Evolutionary conservation across 139 green algal genomes (phyloP).

Genomic region (Tetradesmus obliquus): DNA sequence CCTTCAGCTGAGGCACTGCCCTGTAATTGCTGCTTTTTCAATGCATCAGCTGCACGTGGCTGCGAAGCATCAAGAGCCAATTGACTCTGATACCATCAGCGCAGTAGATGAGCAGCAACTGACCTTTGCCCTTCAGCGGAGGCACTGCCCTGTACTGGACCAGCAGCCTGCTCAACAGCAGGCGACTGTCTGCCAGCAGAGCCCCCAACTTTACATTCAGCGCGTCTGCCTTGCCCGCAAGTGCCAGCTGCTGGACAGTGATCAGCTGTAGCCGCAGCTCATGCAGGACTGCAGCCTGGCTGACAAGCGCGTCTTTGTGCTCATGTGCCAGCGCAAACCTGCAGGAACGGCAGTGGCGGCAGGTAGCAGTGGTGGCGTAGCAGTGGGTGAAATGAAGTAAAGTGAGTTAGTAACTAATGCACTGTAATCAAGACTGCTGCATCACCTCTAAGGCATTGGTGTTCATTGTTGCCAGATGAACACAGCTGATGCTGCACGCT

Average conservation of each 20-base stretch:
- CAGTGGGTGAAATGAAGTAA: no score
- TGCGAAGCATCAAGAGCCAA: no score
- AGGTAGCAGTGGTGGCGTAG: background rate
- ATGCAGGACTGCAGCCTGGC: background rate
- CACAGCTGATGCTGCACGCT: no score
- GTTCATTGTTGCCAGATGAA: no score
- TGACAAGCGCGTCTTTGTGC: background rate
- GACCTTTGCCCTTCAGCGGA: background rate
- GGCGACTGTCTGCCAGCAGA: background rate
- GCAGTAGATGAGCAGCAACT: no score
- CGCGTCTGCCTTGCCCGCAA: background rate
- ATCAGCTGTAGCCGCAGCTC: background rate
- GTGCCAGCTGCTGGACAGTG: background rate
- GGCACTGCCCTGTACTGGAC: background rate
- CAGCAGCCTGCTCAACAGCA: background rate
- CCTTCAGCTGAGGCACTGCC: no score
- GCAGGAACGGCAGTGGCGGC: background rate
- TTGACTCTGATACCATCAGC: no score
- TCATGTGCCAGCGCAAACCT: slow-evolving; percentile 8
- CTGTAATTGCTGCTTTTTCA: no score
- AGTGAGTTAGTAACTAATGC: no score
- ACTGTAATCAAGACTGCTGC: no score
- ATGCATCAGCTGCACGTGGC: background rate
- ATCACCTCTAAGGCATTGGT: no score
- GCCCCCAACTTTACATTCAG: background rate